Percentiles rank a stretch among this genome's conserved stretches.
phyloP scores from a whole-genome alignment of 805 yeast species.

The Schizosaccharomyces pombe region DNA sequence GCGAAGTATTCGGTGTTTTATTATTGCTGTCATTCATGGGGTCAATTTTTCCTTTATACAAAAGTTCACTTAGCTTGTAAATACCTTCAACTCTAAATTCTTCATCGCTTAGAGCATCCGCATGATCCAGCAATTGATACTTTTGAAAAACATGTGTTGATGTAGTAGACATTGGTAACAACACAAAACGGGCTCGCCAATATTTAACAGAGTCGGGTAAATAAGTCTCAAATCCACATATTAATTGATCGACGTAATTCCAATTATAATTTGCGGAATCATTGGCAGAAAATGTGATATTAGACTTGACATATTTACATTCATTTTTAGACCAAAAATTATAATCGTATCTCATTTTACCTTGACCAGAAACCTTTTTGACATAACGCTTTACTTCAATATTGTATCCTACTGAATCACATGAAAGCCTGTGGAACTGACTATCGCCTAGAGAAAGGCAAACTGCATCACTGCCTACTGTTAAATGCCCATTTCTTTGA shows the following conservation, averaged over 20 bases:
- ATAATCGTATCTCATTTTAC: slow-evolving; percentile 31
- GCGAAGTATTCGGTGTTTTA: slow-evolving; percentile 6
- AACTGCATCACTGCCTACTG: slow-evolving; percentile 23
- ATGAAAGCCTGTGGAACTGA: slow-evolving; percentile 63
- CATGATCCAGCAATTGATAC: background rate
- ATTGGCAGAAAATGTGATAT: slow-evolving; percentile 8
- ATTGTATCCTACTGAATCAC: slow-evolving; percentile 35
- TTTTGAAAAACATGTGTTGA: background rate
- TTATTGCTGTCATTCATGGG: slow-evolving; percentile 19
- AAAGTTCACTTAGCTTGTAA: slow-evolving; percentile 32
- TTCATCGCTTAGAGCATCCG: slow-evolving; percentile 48
- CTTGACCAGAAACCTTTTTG: slow-evolving; percentile 5
- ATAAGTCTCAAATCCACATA: slow-evolving; percentile 79
- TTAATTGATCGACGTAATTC: slow-evolving; percentile 72
- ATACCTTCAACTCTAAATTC: slow-evolving; percentile 86
- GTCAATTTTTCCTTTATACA: slow-evolving; percentile 33
- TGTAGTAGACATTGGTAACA: slow-evolving; percentile 46
- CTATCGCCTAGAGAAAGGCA: slow-evolving; percentile 57
- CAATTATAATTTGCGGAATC: slow-evolving; percentile 34
- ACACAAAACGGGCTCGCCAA: slow-evolving; percentile 61
- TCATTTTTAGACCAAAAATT: slow-evolving; percentile 23
- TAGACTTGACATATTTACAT: background rate
- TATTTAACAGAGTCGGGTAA: slow-evolving; percentile 27
- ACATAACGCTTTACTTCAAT: slow-evolving; percentile 8
- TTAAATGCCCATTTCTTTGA: too few relatives aligned